Evolutionary conservation across 257 asterid genomes (phyloP).

Genomic region (Solanum gracilifrons): DNA sequence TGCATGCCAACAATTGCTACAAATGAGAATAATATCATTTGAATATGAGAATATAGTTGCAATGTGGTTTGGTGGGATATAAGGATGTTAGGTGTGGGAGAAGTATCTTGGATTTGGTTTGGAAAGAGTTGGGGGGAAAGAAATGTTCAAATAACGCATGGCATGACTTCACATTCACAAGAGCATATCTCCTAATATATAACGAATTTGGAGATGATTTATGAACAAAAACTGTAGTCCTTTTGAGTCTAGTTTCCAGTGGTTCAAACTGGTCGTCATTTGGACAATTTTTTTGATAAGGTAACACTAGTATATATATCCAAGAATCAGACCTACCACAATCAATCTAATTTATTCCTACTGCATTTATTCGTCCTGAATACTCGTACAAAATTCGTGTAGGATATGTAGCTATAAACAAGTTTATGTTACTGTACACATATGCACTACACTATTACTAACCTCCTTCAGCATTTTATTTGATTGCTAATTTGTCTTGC

Average conservation of each 20-base stretch:
- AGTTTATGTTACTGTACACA: neutral
- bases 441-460: neutral
- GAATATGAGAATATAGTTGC: neutral
- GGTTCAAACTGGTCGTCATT: neutral
- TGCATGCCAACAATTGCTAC: neutral
- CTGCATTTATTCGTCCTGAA: neutral
- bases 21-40: neutral
- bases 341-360: neutral
- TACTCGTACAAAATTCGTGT: neutral
- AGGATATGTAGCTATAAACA: neutral
- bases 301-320: neutral
- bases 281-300: neutral
- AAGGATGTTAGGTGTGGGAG: neutral
- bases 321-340: neutral
- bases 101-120: neutral
- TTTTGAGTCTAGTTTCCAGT: neutral
- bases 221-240: neutral
- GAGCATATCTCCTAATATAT: neutral
- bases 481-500: neutral
- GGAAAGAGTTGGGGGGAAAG: neutral
- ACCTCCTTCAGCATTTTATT: neutral
- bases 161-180: neutral
- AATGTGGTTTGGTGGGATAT: neutral
- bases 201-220: neutral
- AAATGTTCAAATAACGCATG: neutral